phyloP scores from a whole-genome alignment of 2,329 filamentous ascomycete species.

The Fusarium neocosmosporiellum region DNA sequence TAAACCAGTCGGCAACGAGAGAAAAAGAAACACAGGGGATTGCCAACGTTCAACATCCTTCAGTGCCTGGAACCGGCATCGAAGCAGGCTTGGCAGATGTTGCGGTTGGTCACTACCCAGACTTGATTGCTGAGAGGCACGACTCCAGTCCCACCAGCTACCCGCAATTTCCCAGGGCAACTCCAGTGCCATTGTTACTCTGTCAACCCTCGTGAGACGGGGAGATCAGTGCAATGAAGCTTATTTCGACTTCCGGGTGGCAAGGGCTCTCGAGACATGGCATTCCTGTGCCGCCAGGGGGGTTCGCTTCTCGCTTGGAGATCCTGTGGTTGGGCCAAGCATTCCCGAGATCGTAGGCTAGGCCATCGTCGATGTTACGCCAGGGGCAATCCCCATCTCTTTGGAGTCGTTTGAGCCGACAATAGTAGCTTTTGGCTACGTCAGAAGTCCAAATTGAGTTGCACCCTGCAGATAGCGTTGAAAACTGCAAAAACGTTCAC shows the following conservation, averaged over 20 bases:
- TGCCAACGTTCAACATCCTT: not conserved
- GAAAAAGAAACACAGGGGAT: not conserved
- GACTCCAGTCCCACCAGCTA: not conserved
- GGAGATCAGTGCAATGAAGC: constrained; percentile 6
- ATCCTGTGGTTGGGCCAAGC: not conserved
- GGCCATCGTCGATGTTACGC: not conserved
- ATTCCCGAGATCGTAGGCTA: not conserved
- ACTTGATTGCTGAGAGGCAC: constrained; percentile 1
- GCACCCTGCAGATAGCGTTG: constrained; percentile 7
- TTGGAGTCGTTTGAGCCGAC: not conserved
- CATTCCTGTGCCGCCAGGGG: not conserved
- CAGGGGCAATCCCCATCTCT: not conserved
- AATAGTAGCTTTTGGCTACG: not conserved
- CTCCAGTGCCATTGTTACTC: constrained; percentile 1
- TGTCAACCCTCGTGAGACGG: constrained; percentile 4
- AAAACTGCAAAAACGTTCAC: not conserved
- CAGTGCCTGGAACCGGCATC: not conserved
- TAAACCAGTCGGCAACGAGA: not conserved
- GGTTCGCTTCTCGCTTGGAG: not conserved
- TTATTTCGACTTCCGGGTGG: constrained; percentile 18
- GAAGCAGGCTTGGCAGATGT: constrained; percentile 3
- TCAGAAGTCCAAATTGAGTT: constrained; percentile 12
- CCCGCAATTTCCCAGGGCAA: not conserved
- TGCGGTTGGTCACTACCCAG: not conserved
- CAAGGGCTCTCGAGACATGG: not conserved